These are phyloP conservation scores for Calonectria hongkongensis DNA, from an alignment of 2,329 filamentous ascomycete genomes.

Conservation along the genomic window DNA sequence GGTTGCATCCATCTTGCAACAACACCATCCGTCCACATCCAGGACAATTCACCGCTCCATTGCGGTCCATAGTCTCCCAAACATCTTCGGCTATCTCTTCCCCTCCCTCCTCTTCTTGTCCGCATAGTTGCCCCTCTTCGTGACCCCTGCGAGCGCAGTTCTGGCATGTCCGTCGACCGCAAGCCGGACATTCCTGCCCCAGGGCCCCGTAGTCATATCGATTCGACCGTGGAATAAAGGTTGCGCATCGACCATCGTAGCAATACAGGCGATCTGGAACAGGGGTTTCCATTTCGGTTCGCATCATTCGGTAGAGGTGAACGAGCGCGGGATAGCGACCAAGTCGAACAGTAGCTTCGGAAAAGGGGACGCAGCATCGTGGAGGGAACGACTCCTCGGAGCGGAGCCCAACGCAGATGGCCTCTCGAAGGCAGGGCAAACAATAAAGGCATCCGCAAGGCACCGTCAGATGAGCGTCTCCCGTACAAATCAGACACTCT, in stretches of 20 bases:
- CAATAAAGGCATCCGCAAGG: conserved; percentile 50
- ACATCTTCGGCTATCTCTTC: conserved; percentile 43
- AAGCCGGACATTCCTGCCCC: conserved; percentile 31
- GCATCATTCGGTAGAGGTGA: conserved; percentile 47
- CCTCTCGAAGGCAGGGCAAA: conserved; percentile 44
- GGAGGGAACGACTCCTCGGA: conserved; percentile 50
- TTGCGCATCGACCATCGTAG: conserved; percentile 45
- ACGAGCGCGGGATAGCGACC: conserved; percentile 45
- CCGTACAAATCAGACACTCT: conserved; percentile 48
- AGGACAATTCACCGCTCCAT: conserved; percentile 50
- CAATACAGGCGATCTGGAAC: conserved; percentile 48
- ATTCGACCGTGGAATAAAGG: conserved; percentile 45
- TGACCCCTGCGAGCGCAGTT: neutral
- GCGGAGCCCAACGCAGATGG: conserved; percentile 46
- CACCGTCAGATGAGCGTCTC: conserved; percentile 24
- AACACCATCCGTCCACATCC: conserved; percentile 48
- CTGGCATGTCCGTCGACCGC: conserved; percentile 27
- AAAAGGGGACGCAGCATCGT: conserved; percentile 47
- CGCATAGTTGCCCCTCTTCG: conserved; percentile 27
- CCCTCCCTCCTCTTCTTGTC: conserved; percentile 19
- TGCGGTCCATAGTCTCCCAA: conserved; percentile 52
- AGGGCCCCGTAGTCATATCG: conserved; percentile 41
- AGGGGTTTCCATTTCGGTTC: conserved; percentile 37
- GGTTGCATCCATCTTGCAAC: conserved; percentile 51
- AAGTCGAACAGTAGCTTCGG: conserved; percentile 39